A percentile compares a stretch with the other conserved stretches of the same genome.
Evolutionary conservation across 805 yeast genomes (phyloP).

Genomic region (Pichia scutulata): DNA sequence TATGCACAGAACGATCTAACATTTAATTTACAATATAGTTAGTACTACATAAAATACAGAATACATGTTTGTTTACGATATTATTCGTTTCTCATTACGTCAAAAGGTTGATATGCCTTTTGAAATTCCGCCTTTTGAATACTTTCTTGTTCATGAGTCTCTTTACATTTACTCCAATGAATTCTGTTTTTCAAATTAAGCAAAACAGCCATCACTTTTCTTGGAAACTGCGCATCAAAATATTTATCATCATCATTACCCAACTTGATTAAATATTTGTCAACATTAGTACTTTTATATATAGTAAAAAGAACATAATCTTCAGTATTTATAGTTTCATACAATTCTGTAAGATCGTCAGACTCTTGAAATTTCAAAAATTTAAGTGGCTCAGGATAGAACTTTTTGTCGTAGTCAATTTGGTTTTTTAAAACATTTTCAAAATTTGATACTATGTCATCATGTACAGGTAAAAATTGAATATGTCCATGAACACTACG

Average conservation of each 20-base stretch:
- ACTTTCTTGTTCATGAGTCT: slow-evolving; percentile 53
- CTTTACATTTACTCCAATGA: slow-evolving; percentile 72
- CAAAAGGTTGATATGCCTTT: slow-evolving; percentile 30
- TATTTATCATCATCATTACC: slow-evolving; percentile 23
- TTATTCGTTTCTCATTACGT: neutral
- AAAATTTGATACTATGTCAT: slow-evolving; percentile 33
- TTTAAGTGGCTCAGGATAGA: slow-evolving; percentile 32
- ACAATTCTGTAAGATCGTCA: slow-evolving; percentile 16
- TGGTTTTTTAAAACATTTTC: slow-evolving; percentile 39
- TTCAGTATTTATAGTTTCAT: slow-evolving; percentile 20
- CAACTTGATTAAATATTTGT: slow-evolving; percentile 17
- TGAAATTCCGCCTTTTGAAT: slow-evolving; percentile 60
- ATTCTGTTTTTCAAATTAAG: slow-evolving; percentile 53
- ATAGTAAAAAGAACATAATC: slow-evolving; percentile 7
- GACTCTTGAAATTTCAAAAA: slow-evolving; percentile 30
- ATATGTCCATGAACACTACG: slow-evolving; percentile 67
- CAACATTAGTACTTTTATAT: slow-evolving; percentile 23
- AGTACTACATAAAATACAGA: neutral
- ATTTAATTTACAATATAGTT: too few relatives aligned
- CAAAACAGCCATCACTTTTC: slow-evolving; percentile 65
- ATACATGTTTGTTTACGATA: neutral
- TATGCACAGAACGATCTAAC: too few relatives aligned
- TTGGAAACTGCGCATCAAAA: slow-evolving; percentile 75
- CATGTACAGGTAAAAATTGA: slow-evolving; percentile 64
- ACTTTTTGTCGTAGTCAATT: slow-evolving; percentile 39